phyloP scores from a whole-genome alignment of 768 basidiomycete species.

The Rhodotorula babjevae region DNA sequence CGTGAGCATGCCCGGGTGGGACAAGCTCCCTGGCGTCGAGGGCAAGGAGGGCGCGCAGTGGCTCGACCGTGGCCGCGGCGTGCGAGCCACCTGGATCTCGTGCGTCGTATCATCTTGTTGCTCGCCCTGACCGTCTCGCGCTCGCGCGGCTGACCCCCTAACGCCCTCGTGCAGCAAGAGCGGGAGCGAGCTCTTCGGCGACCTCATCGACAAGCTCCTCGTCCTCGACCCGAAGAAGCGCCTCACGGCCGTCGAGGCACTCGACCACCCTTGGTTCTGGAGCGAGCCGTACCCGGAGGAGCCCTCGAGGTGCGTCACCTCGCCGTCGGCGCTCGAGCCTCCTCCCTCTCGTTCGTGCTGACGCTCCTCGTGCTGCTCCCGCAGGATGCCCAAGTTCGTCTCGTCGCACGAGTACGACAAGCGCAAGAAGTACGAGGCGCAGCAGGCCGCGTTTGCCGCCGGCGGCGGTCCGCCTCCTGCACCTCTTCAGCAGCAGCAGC shows the following conservation, averaged over 20 bases:
- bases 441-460: slow-evolving; percentile 15
- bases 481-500: background rate
- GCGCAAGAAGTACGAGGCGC: slow-evolving; percentile 10
- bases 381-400: slow-evolving; percentile 36
- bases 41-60: slow-evolving; percentile 41
- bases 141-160: background rate
- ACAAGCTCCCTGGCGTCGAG: slow-evolving; percentile 44
- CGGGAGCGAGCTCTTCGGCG: slow-evolving; percentile 48
- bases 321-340: background rate
- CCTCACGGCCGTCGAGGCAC: slow-evolving; percentile 75
- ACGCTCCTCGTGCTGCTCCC: no score
- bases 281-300: slow-evolving; percentile 57
- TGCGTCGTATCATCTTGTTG: background rate
- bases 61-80: background rate
- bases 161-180: background rate
- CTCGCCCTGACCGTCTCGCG: background rate
- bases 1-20: slow-evolving; percentile 48
- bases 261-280: slow-evolving; percentile 95
- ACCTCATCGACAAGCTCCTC: slow-evolving; percentile 75
- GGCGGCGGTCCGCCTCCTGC: background rate
- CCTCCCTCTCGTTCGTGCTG: background rate
- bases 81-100: slow-evolving; percentile 6
- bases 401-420: slow-evolving; percentile 42
- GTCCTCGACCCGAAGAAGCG: slow-evolving; percentile 76
- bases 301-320: slow-evolving; percentile 8